Evolutionary conservation across 192 early-diverging fungal genomes (phyloP).

Genomic region (Lobosporangium transversale): DNA sequence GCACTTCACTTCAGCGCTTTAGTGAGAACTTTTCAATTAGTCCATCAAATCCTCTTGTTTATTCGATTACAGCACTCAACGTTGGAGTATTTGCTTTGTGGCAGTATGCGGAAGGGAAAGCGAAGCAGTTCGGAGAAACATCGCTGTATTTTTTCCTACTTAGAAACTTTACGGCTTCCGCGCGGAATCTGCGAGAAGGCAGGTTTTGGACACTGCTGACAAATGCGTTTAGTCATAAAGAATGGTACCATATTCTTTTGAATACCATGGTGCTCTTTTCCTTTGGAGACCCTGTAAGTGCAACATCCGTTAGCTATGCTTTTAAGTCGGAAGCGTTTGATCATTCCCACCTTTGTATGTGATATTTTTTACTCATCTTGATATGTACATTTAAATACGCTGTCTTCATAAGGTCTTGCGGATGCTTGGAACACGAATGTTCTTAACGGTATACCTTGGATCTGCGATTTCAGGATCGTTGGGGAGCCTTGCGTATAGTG

Average conservation of each 20-base stretch:
- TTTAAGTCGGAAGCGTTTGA: neutral
- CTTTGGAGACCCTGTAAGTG: conserved; percentile 55
- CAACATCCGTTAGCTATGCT: neutral
- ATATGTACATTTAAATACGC: too few relatives aligned
- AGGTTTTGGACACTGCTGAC: conserved; percentile 59
- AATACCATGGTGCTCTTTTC: conserved; percentile 61
- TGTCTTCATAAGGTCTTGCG: conserved; percentile 16
- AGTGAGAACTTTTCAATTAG: conserved; percentile 10
- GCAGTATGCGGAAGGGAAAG: conserved; percentile 57
- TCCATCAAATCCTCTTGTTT: conserved; percentile 47
- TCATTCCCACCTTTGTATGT: neutral
- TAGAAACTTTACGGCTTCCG: conserved; percentile 55
- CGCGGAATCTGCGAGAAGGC: conserved; percentile 43
- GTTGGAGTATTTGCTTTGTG: conserved; percentile 56
- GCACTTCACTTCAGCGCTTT: conserved; percentile 14
- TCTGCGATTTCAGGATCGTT: conserved; percentile 53
- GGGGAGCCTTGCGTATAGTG: conserved; percentile 46
- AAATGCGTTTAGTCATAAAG: conserved; percentile 56
- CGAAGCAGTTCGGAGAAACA: conserved; percentile 52
- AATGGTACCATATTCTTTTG: conserved; percentile 57
- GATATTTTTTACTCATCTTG: too few relatives aligned
- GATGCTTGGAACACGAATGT: conserved; percentile 53
- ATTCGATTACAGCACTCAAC: conserved; percentile 55
- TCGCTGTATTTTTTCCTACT: conserved; percentile 54
- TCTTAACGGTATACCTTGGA: conserved; percentile 56